Conservation (phyloP, 78 protist genomes). For the Paulinella micropora region DNA sequence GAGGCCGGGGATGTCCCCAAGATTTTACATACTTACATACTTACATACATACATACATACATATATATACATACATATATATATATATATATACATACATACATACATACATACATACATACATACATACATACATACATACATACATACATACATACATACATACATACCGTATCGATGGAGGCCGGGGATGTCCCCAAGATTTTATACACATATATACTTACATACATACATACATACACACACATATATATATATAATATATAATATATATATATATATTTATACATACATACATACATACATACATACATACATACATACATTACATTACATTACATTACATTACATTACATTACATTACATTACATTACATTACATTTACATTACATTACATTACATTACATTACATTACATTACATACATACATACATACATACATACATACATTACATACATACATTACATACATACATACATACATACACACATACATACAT, state of each 20-base stretch:
- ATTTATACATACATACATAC: neutral
- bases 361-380: neutral
- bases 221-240: neutral
- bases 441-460: neutral
- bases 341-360: too few relatives aligned
- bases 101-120: neutral
- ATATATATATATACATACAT: neutral
- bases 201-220: conserved; percentile 4
- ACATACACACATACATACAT: neutral
- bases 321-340: too few relatives aligned
- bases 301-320: neutral
- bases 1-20: too few relatives aligned
- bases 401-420: neutral
- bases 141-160: neutral
- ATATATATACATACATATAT: neutral
- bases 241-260: neutral
- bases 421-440: neutral
- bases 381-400: neutral
- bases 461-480: too few relatives aligned
- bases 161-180: conserved; percentile 43
- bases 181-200: neutral
- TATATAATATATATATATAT: neutral
- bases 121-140: conserved; percentile 3
- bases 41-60: neutral
- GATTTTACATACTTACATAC: neutral